Percentiles rank a stretch among this genome's conserved stretches.
phyloP scores from a whole-genome alignment of 2,329 filamentous ascomycete species.

The Corynespora cassiicola region DNA sequence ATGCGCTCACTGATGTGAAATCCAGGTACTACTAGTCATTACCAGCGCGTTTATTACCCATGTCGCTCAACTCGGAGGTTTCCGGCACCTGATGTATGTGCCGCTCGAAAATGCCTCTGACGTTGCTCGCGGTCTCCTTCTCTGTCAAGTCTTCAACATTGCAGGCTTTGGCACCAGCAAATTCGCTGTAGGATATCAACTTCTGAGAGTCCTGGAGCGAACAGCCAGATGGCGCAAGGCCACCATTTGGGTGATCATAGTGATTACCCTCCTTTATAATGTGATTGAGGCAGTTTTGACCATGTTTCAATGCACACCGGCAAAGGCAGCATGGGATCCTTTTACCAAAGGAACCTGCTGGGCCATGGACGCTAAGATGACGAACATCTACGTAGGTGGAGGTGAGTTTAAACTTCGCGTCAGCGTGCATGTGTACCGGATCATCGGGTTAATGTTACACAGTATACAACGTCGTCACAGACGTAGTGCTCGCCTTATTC shows the following conservation, averaged over 20 bases:
- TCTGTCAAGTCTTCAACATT: background rate
- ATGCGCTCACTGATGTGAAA: no score
- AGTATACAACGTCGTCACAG: slow-evolving; percentile 1
- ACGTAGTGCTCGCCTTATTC: background rate
- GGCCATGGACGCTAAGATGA: background rate
- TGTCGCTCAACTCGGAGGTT: background rate
- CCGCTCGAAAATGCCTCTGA: background rate
- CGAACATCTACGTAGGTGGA: slow-evolving; percentile 1
- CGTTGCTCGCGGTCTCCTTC: background rate
- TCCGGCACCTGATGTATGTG: slow-evolving; percentile 1
- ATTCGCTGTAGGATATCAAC: slow-evolving; percentile 3
- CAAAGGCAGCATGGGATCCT: slow-evolving; percentile 1
- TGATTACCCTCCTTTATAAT: slow-evolving; percentile 1
- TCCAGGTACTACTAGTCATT: no score
- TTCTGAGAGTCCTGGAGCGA: background rate
- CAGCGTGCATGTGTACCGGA: no score
- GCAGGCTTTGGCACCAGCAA: background rate
- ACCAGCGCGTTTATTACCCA: background rate
- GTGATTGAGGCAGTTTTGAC: slow-evolving; percentile 1
- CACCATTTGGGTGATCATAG: background rate
- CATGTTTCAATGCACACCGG: slow-evolving; percentile 2
- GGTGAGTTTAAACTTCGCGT: background rate
- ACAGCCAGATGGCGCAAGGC: slow-evolving; percentile 1
- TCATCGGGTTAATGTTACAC: no score
- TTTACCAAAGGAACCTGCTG: background rate